Evolutionary conservation across 805 yeast genomes (phyloP).

Genomic region (Candida qinlingensis): DNA sequence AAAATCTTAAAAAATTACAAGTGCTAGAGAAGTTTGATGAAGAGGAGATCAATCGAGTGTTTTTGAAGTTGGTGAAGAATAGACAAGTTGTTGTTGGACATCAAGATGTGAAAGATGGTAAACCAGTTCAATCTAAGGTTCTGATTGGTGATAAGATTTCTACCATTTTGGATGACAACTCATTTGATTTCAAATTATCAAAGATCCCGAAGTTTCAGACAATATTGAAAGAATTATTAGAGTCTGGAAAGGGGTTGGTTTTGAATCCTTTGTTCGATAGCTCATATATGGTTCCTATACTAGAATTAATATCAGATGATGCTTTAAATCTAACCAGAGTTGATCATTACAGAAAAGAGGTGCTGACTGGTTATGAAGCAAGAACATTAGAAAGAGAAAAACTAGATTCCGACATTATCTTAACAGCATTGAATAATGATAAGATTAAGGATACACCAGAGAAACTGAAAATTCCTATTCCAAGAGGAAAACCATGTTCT

Average conservation of each 20-base stretch:
- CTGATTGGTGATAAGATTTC: conserved; percentile 24
- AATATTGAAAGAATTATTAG: conserved; percentile 35
- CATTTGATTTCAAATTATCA: conserved; percentile 33
- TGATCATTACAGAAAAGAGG: conserved; percentile 44
- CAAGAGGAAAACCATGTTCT: conserved; percentile 57
- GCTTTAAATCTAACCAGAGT: conserved; percentile 43
- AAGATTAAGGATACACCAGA: conserved; percentile 7
- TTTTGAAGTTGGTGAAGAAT: conserved; percentile 40
- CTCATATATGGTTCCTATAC: conserved; percentile 55
- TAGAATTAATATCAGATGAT: conserved; percentile 46
- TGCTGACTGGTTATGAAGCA: conserved; percentile 67
- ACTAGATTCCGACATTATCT: conserved; percentile 58
- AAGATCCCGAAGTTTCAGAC: conserved; percentile 43
- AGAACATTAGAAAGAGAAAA: conserved; percentile 65
- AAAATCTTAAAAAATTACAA: conserved; percentile 26
- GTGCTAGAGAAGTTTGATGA: conserved; percentile 36
- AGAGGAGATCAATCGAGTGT: conserved; percentile 43
- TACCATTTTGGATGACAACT: conserved; percentile 20
- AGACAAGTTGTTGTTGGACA: conserved; percentile 44
- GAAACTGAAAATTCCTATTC: conserved; percentile 36
- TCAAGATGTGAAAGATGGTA: not conserved
- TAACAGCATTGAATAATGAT: conserved; percentile 21
- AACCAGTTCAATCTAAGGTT: conserved; percentile 1
- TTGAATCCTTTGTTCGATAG: conserved; percentile 53
- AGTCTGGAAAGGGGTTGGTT: conserved; percentile 45